These are phyloP conservation scores for Aspergillus costaricaensis DNA, from an alignment of 2,329 filamentous ascomycete genomes.

Conservation along the genomic window DNA sequence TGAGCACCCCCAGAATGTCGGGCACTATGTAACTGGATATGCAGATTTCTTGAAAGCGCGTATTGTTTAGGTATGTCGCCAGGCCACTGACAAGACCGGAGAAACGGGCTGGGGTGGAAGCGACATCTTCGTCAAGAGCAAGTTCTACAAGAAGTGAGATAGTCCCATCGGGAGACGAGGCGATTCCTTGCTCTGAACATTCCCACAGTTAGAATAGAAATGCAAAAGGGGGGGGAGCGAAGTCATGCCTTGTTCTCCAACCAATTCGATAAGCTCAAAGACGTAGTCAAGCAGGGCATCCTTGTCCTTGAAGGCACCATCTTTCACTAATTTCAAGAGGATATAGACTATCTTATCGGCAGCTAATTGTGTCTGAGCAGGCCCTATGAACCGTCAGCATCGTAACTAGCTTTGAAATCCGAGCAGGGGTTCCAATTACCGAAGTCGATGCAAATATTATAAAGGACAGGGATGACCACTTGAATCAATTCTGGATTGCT, in stretches of 20 bases:
- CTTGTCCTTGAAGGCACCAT: constrained; percentile 35
- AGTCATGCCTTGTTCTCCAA: constrained; percentile 41
- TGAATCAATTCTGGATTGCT: constrained; percentile 38
- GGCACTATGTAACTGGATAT: constrained; percentile 37
- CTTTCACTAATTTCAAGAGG: constrained; percentile 38
- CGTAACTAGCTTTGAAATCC: background rate
- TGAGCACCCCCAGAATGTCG: constrained; percentile 35
- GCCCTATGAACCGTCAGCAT: constrained; percentile 35
- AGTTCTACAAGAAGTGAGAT: constrained; percentile 39
- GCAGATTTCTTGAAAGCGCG: constrained; percentile 42
- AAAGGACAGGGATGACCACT: constrained; percentile 47
- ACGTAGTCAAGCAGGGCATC: constrained; percentile 37
- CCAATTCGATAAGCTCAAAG: constrained; percentile 44
- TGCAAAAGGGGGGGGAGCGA: background rate
- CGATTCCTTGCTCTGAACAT: constrained; percentile 36
- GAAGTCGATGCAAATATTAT: constrained; percentile 50
- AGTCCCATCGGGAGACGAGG: constrained; percentile 37
- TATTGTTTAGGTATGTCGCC: constrained; percentile 37
- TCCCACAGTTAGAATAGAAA: constrained; percentile 8
- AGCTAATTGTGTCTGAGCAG: constrained; percentile 42
- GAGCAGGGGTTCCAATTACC: constrained; percentile 30
- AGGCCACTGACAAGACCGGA: constrained; percentile 36
- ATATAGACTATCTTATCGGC: constrained; percentile 40
- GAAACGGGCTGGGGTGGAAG: constrained; percentile 34
- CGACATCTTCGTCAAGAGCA: constrained; percentile 28